phyloP scores from a whole-genome alignment of 2,329 filamentous ascomycete genomes.

The Didymella exigua region DNA sequence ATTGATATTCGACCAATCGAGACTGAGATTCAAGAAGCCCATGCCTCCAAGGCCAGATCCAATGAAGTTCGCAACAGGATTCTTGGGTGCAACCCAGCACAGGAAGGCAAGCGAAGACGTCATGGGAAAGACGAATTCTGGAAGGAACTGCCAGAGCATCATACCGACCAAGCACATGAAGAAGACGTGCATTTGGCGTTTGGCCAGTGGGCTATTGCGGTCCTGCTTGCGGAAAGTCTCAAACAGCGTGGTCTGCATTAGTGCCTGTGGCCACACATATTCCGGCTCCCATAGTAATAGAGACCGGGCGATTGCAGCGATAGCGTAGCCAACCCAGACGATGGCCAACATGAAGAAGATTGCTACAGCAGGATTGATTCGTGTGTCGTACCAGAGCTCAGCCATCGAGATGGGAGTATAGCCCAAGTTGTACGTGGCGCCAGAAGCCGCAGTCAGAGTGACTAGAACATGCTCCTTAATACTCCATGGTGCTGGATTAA shows the following conservation, averaged over 20 bases:
- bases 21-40: conserved; percentile 64
- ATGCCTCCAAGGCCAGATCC: conserved; percentile 67
- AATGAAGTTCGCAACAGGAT: conserved; percentile 63
- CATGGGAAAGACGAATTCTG: conserved; percentile 66
- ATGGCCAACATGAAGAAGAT: conserved; percentile 67
- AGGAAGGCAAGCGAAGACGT: conserved; percentile 65
- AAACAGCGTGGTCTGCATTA: conserved; percentile 64
- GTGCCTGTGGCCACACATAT: conserved; percentile 59
- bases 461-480: conserved; percentile 64
- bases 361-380: conserved; percentile 59
- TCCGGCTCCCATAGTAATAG: conserved; percentile 64
- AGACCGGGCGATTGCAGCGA: conserved; percentile 63
- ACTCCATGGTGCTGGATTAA: conserved; percentile 63
- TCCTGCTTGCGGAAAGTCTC: conserved; percentile 62
- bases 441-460: conserved; percentile 52
- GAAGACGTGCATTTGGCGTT: conserved; percentile 63
- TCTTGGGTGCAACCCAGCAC: conserved; percentile 67
- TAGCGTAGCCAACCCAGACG: conserved; percentile 64
- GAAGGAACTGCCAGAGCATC: conserved; percentile 66
- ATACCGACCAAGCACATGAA: conserved; percentile 60
- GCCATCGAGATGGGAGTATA: conserved; percentile 60
- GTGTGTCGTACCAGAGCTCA: conserved; percentile 62
- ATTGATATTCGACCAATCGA: conserved; percentile 68
- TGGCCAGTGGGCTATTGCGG: conserved; percentile 57
- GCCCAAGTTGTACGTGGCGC: conserved; percentile 39